phyloP scores from a whole-genome alignment of 441 rosid species.

The Bruguiera hainesii region DNA sequence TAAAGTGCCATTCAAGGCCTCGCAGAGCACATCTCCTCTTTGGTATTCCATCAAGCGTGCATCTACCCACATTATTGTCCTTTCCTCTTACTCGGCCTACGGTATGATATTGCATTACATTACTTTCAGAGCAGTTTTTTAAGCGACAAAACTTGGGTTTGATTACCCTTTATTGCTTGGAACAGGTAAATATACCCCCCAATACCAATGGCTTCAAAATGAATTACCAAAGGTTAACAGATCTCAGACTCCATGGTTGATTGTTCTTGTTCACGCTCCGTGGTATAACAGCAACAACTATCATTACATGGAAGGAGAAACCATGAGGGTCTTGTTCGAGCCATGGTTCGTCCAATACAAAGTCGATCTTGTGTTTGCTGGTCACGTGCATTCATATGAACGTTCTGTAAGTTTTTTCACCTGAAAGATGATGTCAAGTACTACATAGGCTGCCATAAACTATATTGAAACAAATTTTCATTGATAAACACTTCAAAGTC shows the following conservation, averaged over 20 bases:
- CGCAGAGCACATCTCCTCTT: constrained; percentile 50
- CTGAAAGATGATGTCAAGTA: background rate
- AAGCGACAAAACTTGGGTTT: background rate
- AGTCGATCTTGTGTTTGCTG: constrained; percentile 65
- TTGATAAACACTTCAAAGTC: no score
- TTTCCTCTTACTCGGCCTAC: constrained; percentile 67
- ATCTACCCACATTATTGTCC: constrained; percentile 55
- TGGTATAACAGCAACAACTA: constrained; percentile 55
- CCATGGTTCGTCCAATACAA: constrained; percentile 62
- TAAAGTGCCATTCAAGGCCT: constrained; percentile 42
- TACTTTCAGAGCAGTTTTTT: background rate
- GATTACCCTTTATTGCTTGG: background rate
- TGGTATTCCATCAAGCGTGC: constrained; percentile 69
- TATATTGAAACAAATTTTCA: no score
- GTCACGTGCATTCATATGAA: constrained; percentile 79
- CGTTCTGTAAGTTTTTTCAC: constrained; percentile 38
- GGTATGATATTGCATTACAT: constrained; percentile 27
- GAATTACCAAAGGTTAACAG: constrained; percentile 63
- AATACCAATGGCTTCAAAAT: constrained; percentile 49
- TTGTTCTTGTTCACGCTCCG: constrained; percentile 58
- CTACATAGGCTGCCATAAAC: background rate
- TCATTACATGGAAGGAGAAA: constrained; percentile 79
- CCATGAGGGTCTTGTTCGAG: constrained; percentile 65
- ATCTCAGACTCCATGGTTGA: constrained; percentile 64
- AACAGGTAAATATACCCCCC: constrained; percentile 63